Conservation (phyloP, 176 grass and related monocot species). For the Avena sativa region DNA sequence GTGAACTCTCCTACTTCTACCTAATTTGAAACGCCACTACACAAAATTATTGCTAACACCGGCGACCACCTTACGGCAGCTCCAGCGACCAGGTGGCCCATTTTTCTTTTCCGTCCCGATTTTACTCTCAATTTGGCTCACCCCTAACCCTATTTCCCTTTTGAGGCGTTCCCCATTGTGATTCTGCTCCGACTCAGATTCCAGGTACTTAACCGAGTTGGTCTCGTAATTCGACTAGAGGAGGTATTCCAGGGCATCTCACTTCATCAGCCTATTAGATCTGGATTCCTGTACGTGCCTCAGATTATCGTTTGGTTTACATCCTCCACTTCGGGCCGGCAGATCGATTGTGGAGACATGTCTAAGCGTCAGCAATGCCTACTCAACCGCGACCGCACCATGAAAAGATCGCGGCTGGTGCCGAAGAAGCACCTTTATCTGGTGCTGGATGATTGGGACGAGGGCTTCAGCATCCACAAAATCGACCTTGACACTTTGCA, state of each 20-base stretch:
- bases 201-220: too few species aligned
- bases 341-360: not conserved
- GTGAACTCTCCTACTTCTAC: too few species aligned
- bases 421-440: conserved; percentile 32
- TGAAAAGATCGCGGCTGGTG: not conserved
- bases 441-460: conserved; percentile 21
- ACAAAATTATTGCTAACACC: too few species aligned
- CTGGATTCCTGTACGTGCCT: not conserved
- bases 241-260: not conserved
- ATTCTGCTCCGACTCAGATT: not conserved
- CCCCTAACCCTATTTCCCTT: not conserved
- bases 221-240: not conserved
- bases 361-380: not conserved
- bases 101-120: not conserved
- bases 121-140: not conserved
- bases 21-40: too few species aligned
- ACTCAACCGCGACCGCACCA: not conserved
- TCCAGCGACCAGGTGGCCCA: not conserved
- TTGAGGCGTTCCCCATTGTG: not conserved
- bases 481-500: not conserved
- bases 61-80: too few species aligned
- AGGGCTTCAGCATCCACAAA: conserved; percentile 9
- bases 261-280: not conserved
- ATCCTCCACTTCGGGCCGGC: too few species aligned
- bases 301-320: not conserved